Evolutionary conservation across 164 flowering plant genomes (phyloP), one percentile per base, ranked within the genome.

Genomic region (Santalum album): DNA sequence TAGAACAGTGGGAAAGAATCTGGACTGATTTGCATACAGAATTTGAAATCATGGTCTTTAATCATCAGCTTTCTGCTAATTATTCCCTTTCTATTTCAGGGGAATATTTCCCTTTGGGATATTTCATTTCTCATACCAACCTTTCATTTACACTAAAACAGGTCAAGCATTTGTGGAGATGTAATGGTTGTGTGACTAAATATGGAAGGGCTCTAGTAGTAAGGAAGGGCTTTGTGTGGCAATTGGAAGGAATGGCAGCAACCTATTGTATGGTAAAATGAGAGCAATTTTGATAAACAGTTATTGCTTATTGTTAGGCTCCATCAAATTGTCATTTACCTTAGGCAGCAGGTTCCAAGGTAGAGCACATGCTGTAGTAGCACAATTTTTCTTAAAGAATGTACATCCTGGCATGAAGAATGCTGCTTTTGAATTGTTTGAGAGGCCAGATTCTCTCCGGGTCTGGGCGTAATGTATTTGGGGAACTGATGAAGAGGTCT

Each of bases 111-210:
- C 99, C 40, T 92, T 92, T 67, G 97, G 81, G 44, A 90, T n/a
- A 85, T 32, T 85, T 85, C 70, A 75, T 92, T 44, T 70, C 84
- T 57, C 89, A 92, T 54, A 72, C 91, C 29, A 72, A 78, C 39
- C 52, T 65, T 25, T 64, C 96, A 56, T 92, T 92, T 69, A 87
- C 95, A 40, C 53, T 92, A 70, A 74, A 69, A 63, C 97, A 92
- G 72, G 82, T 92, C 47, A 92, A 89, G 74, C 97, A 92, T 82
- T 75, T 87, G 5, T 92, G 99, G 99, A 80, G 86, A 66, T 69
- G 51, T 25, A 78, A 92, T 65, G 71, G 76, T 29, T 92, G 99
- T 63, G 35, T 69, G 45, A 66, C 63, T 26, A 82, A 69, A 56
- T 79, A 79, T 59, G 71, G 77, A 49, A 78, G 84, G 55, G 80